Evolutionary conservation across 805 yeast genomes (phyloP).

Genomic region (Sugiyamaella chiloensis): DNA sequence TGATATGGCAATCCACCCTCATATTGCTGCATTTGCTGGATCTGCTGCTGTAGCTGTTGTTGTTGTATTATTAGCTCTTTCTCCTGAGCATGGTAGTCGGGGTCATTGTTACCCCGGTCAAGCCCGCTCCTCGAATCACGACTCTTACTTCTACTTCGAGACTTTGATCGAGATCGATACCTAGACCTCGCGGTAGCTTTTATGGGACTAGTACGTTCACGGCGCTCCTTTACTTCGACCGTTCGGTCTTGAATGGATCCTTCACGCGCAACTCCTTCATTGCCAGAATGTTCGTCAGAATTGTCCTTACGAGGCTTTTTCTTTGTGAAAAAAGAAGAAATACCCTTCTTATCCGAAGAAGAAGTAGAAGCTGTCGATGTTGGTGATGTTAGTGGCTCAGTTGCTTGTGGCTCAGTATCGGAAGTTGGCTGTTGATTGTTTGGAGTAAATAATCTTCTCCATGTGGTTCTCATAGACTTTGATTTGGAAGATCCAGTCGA

Average conservation of each 20-base stretch:
- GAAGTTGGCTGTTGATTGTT: slow-evolving; percentile 3
- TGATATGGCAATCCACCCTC: slow-evolving; percentile 32
- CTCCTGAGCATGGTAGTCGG: slow-evolving; percentile 2
- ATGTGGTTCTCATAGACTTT: slow-evolving; percentile 10
- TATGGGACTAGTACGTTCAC: slow-evolving; percentile 2
- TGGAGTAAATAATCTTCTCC: slow-evolving; percentile 15
- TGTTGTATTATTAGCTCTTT: slow-evolving; percentile 5
- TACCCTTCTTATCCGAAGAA: slow-evolving; percentile 15
- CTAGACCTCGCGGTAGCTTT: slow-evolving; percentile 2
- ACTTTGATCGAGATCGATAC: slow-evolving; percentile 8
- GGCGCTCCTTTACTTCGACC: not conserved
- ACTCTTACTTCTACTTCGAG: slow-evolving; percentile 4
- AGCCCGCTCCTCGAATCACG: not conserved
- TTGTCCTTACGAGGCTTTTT: slow-evolving; percentile 18
- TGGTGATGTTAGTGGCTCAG: slow-evolving; percentile 1
- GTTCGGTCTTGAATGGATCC: not conserved
- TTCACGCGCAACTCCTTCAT: too few relatives aligned
- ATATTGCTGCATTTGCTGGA: slow-evolving; percentile 14
- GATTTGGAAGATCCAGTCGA: slow-evolving; percentile 4
- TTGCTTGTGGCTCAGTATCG: slow-evolving; percentile 1
- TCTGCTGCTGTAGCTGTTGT: slow-evolving; percentile 21
- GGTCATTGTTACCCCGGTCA: not conserved
- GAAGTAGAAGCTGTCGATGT: slow-evolving; percentile 5
- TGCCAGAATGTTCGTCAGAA: slow-evolving; percentile 4
- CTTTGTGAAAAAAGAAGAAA: slow-evolving; percentile 21